Base-by-base conservation (phyloP, 768 basidiomycete genomes). In the Collybiopsis confluens region DNA sequence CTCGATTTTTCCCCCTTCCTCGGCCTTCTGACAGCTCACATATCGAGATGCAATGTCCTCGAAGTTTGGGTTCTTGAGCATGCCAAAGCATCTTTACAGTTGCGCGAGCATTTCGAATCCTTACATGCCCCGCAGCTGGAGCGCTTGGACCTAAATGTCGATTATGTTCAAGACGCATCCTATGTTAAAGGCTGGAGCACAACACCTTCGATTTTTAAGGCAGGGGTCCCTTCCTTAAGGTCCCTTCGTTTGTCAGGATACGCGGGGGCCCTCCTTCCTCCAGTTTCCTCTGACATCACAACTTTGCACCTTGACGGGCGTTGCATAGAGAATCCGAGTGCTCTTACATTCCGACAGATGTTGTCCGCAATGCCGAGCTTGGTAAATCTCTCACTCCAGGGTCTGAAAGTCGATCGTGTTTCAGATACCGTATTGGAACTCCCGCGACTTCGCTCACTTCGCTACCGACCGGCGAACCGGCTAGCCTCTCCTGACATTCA, bases 241-340 rank as follows among this genome's bases (percentile, higher is more conserved):
- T 73, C 74, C 52, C 67, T 77, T n/a, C 70, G 76, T 5, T 57
- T 79, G 20, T 71, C 71, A 2, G 75, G 76, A 7, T 62, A 68
- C 47, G 70, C 75, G 4, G 73, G 75, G 7, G 66, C 64, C 78
- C 76, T 8, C 72, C 76, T 0, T 60, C 70, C 13, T 54, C 54
- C 8, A 54, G 26, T 18, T 41, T n/a, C n/a, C n/a, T n/a, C n/a
- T n/a, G n/a, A 59, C 5, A 63, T 75, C 20, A 68, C 67, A 6
- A 76, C 72, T 13, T 66, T 79, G n/a, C 73, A 77, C 53, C 60
- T 79, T 20, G 75, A 75, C 41, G 75, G 75, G 4, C 71, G 69
- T 63, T 63, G 68, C 10, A 67, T 65, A 35, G 62, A 67, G 48
- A 60, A 62, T 49, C 64, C 76, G 64, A 67, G 65, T 41, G 64